Evolutionary conservation across 192 early-diverging fungal species (phyloP), one percentile per base, ranked within the genome.

Genomic region (Oehlia diaphana): DNA sequence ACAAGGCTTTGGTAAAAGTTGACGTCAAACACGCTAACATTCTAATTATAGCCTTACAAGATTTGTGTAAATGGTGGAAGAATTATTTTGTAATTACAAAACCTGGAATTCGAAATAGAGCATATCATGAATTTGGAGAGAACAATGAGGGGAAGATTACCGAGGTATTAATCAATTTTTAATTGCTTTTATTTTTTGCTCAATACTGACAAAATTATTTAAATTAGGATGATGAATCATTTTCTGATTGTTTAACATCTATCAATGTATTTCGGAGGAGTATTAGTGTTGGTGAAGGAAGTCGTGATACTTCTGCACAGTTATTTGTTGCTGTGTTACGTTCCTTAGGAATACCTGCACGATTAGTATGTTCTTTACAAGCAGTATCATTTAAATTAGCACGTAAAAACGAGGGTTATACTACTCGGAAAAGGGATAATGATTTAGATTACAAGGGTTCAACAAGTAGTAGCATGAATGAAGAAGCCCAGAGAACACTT

Each of bases 351-450:
- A 81, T 91, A 16, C 83, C 90, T 39, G 74, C 91, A 19, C 84
- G 93, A 47, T 72, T 95, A 13, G 81, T 94, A 23, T 90, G 85
- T 62, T 92, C 92, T 6, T 64, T 95, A 8, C 90, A 92, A 58
- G 89, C 92, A 2, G 78, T 91, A 1, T 85, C 94, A 10, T 88
- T 93, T 58, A 90, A 88, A 16, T 74, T 92, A 50, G 31, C 64
- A 9, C 23, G 13, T 28, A 68, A 50, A 33, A 76, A 76, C 13
- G 21, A 76, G 14, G 7, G 3, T 10, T 19, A 6, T 23, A 50
- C 16, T 28, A 49, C 23, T 78, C 33, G 28, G 13, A 78, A 62
- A 44, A 23, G 19, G 23, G 71, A 69, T 21, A 35, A 84, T 16
- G 77, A 75, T 69, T 82, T 84, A 44, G 70, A 65, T 63, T 82